Conservation (phyloP, 768 basidiomycete species). For the Leccinellum rugosiceps region DNA sequence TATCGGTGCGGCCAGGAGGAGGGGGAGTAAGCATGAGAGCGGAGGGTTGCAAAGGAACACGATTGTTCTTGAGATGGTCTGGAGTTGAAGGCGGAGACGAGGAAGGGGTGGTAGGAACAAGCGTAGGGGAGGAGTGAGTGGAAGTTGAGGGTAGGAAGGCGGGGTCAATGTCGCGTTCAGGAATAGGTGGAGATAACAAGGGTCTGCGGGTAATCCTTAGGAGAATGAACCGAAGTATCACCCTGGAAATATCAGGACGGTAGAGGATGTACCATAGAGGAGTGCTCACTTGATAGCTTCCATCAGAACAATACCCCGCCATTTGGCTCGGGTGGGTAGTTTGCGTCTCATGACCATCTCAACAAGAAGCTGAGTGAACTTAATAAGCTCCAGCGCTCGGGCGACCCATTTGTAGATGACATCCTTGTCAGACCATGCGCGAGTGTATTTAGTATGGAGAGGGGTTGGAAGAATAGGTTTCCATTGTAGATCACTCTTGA, state of each 20-base stretch:
- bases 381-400: slow-evolving; percentile 69
- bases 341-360: slow-evolving; percentile 87
- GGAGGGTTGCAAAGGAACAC: slow-evolving; percentile 61
- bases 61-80: slow-evolving; percentile 80
- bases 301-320: slow-evolving; percentile 73
- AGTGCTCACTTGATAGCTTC: slow-evolving; percentile 79
- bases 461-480: slow-evolving; percentile 73
- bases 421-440: slow-evolving; percentile 76
- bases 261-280: background rate
- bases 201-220: slow-evolving; percentile 76
- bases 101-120: slow-evolving; percentile 54
- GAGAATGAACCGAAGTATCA: slow-evolving; percentile 67
- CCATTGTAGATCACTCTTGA: slow-evolving; percentile 63
- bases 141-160: slow-evolving; percentile 55
- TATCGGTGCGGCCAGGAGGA: slow-evolving; percentile 48
- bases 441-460: slow-evolving; percentile 85
- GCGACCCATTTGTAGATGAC: slow-evolving; percentile 75
- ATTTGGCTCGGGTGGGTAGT: slow-evolving; percentile 58
- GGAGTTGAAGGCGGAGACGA: slow-evolving; percentile 62
- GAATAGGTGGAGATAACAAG: slow-evolving; percentile 71
- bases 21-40: slow-evolving; percentile 51
- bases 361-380: slow-evolving; percentile 77
- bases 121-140: slow-evolving; percentile 54
- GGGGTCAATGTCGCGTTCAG: slow-evolving; percentile 86
- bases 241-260: slow-evolving; percentile 44